Base-by-base conservation (phyloP, 139 green algal species). In the Marvania coccoides region DNA sequence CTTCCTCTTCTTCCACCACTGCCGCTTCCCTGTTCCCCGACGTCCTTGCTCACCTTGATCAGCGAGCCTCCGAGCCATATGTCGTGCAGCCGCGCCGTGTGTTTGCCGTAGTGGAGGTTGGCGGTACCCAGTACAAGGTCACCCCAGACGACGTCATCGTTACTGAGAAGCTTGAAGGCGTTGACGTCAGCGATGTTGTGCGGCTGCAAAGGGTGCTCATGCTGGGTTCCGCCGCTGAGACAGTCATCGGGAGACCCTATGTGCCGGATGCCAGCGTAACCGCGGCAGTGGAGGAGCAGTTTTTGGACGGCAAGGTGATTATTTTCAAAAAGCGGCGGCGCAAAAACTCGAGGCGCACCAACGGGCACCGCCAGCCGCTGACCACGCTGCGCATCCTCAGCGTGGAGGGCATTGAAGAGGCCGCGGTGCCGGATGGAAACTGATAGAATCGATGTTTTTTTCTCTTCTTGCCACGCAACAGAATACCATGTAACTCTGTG, bases 281-380 rank as follows among this genome's bases (percentile, higher is more conserved):
- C 24, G 83, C 78, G 30, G 71, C 68, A 13, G 66, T 88, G 7
- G 81, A 88, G 73, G 84, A 92, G 70, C 82, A 91, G 56, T 85
- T 88, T 24, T 64, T 80, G 24, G 84, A 95, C 48, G 88, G 72
- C 40, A 93, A 91, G 63, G 82, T 90, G 48, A 72, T 90, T 5
- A 82, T 92, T 7, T 95, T 95, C 71, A 87, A 95, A 56, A 95
- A 95, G 70, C 82, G 87, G 59, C 67, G 88, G 7, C 47, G 88
- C 38, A 95, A 94, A 39, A 90, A 90, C 67, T 95, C 86, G 33
- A 72, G 81, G 30, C 62, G 84, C 6, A 58, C 69, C n/a, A 80
- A 77, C 5, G 86, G 87, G 2, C 83, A 93, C 51, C 67, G 85
- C 28, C 74, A 81, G 67, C 63, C 72, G 10, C 40, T 81, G 45